Conservation (phyloP, 257 asterid genomes). For the Scutellaria baicalensis region DNA sequence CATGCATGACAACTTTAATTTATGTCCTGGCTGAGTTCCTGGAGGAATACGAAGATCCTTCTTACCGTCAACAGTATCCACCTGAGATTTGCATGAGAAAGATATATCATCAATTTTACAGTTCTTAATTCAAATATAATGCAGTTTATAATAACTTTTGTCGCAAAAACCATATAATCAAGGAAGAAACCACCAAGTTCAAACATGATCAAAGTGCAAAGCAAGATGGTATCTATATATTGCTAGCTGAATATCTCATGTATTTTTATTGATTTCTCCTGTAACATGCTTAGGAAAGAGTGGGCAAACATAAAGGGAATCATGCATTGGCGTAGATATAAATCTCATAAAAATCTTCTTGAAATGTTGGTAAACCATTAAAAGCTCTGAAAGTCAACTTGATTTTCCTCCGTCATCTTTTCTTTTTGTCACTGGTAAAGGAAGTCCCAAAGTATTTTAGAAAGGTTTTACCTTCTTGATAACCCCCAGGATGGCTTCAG, state of each 20-base stretch:
- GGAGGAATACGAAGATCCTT: slow-evolving; percentile 82
- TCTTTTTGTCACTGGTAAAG: neutral
- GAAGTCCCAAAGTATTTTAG: neutral
- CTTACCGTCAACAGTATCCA: slow-evolving; percentile 75
- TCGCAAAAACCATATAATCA: slow-evolving; percentile 7
- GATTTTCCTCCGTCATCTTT: neutral
- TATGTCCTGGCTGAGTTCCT: slow-evolving; percentile 90
- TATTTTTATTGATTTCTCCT: neutral
- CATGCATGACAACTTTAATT: slow-evolving; percentile 51
- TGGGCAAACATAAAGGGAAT: neutral
- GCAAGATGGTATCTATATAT: neutral
- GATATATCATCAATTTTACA: neutral
- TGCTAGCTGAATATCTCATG: neutral
- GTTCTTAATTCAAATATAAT: neutral
- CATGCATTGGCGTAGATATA: neutral
- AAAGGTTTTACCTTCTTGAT: slow-evolving; percentile 55
- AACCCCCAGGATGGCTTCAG: slow-evolving; percentile 90
- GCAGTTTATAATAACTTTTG: neutral
- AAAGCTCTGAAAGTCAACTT: neutral
- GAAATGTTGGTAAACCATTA: neutral
- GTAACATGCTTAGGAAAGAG: neutral
- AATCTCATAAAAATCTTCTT: neutral
- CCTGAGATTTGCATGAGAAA: slow-evolving; percentile 38
- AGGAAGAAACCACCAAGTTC: neutral
- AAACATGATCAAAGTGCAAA: neutral